Evolutionary conservation across 2,329 filamentous ascomycete species (phyloP), one percentile per base, ranked within the genome.

Genomic region (Fusarium beomiforme): DNA sequence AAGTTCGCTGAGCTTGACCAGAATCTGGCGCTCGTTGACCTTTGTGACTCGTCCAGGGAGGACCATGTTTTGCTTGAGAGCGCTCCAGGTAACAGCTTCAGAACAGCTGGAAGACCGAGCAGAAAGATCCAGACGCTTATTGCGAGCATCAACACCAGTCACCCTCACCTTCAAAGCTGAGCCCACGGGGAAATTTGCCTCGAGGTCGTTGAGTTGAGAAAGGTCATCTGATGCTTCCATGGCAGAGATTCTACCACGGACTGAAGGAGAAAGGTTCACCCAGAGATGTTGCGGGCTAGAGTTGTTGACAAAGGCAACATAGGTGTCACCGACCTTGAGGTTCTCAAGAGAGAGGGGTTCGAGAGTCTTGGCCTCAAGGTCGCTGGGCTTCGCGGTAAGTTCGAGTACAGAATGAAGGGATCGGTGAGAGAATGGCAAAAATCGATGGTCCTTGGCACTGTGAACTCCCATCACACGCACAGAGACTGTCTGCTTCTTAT

Each of bases 291-390:
- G 90, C 31, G 93, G 87, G 24, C 88, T 88, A 67, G 95, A 86
- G 78, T 98, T 98, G 85, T 98, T 99, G 78, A 99, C 89, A 77
- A 95, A 98, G 2, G 92, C 95, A 54, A 97, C 81, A 81, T 93
- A 90, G 4, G 87, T 88, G 21, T 92, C 91, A 21, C 92, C 94
- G 54, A 89, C 83, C 75, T 91, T 86, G 68, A 99, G 83, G 65
- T 93, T 89, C 29, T 93, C 90, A 34, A 98, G 83, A 11, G 90
- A 89, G 47, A 97, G 83, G 2, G 91, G 83, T 36, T 83, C 75
- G 0, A 81, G 74, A 10, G 78, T 69, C 14, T 81, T 80, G 23
- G 78, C 79, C 57, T 90, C 85, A 42, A 91, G 80, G 64, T 92
- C 88, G 62, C 88, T 92, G 36, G 89, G 87, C 82, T 95, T 98